Base-by-base conservation (phyloP, 441 rosid genomes). In the Arabidopsis hybrid region DNA sequence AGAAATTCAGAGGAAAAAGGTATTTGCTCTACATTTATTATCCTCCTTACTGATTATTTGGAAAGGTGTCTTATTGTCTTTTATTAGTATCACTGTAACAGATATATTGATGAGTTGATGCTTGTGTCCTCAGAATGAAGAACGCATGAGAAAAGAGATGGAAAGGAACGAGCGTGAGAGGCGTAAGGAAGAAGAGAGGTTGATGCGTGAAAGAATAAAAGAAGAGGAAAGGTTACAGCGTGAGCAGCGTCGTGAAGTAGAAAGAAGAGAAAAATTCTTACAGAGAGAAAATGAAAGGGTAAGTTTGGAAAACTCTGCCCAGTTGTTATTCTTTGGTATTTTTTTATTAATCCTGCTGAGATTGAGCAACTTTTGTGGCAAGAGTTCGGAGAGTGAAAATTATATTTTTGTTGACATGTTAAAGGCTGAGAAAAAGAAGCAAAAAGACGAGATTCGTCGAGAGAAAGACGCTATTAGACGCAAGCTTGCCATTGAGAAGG, bases 141-240 rank as follows among this genome's bases (percentile, higher is more conserved):
- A 96, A 78, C 88, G 89, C 57, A 65, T 83, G 80, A 89, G 52
- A 78, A 96, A 89, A 78, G 98, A 92, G 82, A 92, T 91, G 92
- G 98, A 96, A 82, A 92, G 85, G 78, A 86, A 65, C 57, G 96
- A 91, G 71, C 99, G 99, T 77, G 99, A 96, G 86, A 91, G 91
- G 84, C 83, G 92, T 75, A 96, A 89, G 76, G 98, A 96, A 82
- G 97, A 96, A 78, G 99, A 96, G 81, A 89, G 90, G 83, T 79
- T 90, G 81, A 73, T 96, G 83, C 97, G 98, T 80, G 99, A 96
- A 85, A 91, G 87, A 83, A 91, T 89, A 78, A 83, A 91, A 66
- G 98, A 93, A 81, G 98, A 93, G 81, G 99, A 96, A 83, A 92
- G 91, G 81, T 76, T 49, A 55, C 79, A 80, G 72, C 90, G 96